Base-by-base conservation (phyloP, 257 asterid species). In the Cordia subcordata region DNA sequence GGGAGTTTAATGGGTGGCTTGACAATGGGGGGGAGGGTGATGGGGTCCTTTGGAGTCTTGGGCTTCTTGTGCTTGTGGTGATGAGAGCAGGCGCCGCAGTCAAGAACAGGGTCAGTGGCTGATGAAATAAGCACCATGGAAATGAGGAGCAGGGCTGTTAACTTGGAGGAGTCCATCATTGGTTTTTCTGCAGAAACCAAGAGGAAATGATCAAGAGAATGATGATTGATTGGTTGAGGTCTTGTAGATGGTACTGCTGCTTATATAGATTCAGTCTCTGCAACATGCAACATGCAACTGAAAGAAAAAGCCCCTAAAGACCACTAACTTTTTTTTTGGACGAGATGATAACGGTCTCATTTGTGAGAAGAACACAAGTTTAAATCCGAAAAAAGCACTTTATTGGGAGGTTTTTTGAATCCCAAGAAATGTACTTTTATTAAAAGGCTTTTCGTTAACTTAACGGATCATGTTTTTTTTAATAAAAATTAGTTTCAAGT, bases 131-230 rank as follows among this genome's bases (percentile, higher is more conserved):
- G 65, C 68, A 80, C 70, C 63, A 77, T 61, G 63, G 81, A 82
- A 50, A 84, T 68, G 68, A 87, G 73, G 46, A 88, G 77, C 60
- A 88, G 63, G 62, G 81, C 55, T 0, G 78, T 49, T 49, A 72
- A 22, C 68, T 68, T 81, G 63, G 76, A 79, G 66, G 73, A 67
- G 55, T 71, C 84, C 93, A 83, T 85, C 20, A 50, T 68, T 45
- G 49, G 17, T 38, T 35, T 35, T 42, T 42, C 44, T 42, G 47
- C 47, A 42, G 47, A 42, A 42, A 42, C 44, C 44, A n/a, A 39
- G 44, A 39, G 71, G 33, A 23, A 53, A 53, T n/a, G 52, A 54
- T 37, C 22, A 62, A 57, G 11, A 21, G 60, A 49, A 68, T 22
- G 60, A 49, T 46, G 33, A 33, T 58, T 57, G 64, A 60, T 60